Evolutionary conservation across 805 yeast genomes (phyloP).

Genomic region (Yarrowia deformans): DNA sequence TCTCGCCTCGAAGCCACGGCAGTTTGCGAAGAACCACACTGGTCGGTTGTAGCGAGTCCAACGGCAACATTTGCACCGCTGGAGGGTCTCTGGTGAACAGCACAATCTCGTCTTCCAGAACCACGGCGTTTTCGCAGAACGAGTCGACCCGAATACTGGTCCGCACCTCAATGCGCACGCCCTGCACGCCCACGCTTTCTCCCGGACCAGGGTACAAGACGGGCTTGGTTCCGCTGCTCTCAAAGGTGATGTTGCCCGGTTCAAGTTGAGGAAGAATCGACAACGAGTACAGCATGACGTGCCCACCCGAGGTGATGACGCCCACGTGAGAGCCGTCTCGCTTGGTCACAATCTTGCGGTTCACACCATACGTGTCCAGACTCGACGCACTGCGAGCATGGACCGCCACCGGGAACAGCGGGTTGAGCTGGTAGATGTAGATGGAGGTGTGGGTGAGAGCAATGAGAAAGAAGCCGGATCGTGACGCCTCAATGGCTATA

Average conservation of each 20-base stretch:
- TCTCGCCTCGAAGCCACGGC: slow-evolving; percentile 44
- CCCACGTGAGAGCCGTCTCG: slow-evolving; percentile 48
- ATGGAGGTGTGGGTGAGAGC: slow-evolving; percentile 52
- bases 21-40: slow-evolving; percentile 43
- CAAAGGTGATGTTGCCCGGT: slow-evolving; percentile 40
- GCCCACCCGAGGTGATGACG: slow-evolving; percentile 48
- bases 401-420: slow-evolving; percentile 58
- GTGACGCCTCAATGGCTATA: slow-evolving; percentile 48
- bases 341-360: slow-evolving; percentile 53
- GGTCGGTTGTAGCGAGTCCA: slow-evolving; percentile 42
- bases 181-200: slow-evolving; percentile 52
- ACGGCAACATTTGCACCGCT: slow-evolving; percentile 42
- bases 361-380: slow-evolving; percentile 57
- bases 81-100: slow-evolving; percentile 44
- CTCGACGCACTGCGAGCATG: slow-evolving; percentile 57
- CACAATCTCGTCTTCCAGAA: slow-evolving; percentile 45
- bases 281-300: slow-evolving; percentile 48
- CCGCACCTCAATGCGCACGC: slow-evolving; percentile 46
- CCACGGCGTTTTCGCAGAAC: slow-evolving; percentile 45
- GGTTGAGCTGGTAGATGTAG: slow-evolving; percentile 52
- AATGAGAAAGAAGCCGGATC: slow-evolving; percentile 48
- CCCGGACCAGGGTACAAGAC: slow-evolving; percentile 52
- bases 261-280: slow-evolving; percentile 40
- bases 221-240: slow-evolving; percentile 39
- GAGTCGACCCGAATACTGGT: slow-evolving; percentile 48